Base-by-base conservation (phyloP, 495 filamentous ascomycete species). In the Penicillium salamii region DNA sequence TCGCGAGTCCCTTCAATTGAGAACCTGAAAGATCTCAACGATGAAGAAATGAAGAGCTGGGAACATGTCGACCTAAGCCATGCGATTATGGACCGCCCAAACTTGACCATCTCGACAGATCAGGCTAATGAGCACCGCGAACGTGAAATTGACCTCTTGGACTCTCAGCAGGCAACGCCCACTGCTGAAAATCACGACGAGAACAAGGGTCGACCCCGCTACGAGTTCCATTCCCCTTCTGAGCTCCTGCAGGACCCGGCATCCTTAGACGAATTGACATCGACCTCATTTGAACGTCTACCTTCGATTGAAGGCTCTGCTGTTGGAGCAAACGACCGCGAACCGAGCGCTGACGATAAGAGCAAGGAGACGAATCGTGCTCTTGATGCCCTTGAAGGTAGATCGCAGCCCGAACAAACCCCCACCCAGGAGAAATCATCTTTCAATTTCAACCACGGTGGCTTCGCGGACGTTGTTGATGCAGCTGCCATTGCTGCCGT, bases 221-320 rank as follows among this genome's bases (percentile, higher is more conserved):
- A 74, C 35, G 72, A 77, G 34, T 75, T 75, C 50, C 72, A 77
- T 44, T 74, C 74, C 37, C 69, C 70, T 2, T 72, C 71, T 0
- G 74, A 77, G 34, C 63, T 77, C 6, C 41, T 77, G 5, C 68
- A 65, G 13, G 68, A 77, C 26, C 68, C 70, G 0, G 53, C 20
- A 14, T 36, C 33, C 7, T 62, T 55, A 42, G 59, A 49, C 0
- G 58, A 65, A 14, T 41, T 70, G 29, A 41, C 54, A 2, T 67
- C 64, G 18, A 58, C 66, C 13, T 43, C 52, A 2, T 39, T 67
- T 23, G 61, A 58, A 14, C 19, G 31, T 7, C 58, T 74, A 14
- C 68, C 71, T 49, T 70, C 70, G 11, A 63, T 54, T n/a, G 67
- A 67, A 42, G 67, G 70, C 0, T 75, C 70, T 3, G 53, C 61